Base-by-base conservation (phyloP, 2,329 filamentous ascomycete species). In the Bipolaris sorokiniana region DNA sequence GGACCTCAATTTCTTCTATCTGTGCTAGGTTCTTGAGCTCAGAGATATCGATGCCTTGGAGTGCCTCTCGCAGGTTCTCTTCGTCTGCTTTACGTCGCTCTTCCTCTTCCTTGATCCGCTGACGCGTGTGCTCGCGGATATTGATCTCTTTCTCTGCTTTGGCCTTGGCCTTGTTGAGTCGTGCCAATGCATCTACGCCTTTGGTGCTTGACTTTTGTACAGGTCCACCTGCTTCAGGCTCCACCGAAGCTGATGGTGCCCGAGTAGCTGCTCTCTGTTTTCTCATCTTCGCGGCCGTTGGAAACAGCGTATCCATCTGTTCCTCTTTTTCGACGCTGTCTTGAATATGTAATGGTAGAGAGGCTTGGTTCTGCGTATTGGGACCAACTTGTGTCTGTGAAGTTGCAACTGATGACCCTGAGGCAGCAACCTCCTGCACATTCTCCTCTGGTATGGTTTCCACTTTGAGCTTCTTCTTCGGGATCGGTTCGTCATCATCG, bases 251-350 rank as follows among this genome's bases (percentile, higher is more conserved):
- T 23, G 69, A 69, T n/a, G 62, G 60, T 3, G 62, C 71, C 2
- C 67, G 67, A 18, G 67, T 71, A 48, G 70, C 70, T 49, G 68
- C 64, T 23, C 89, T 87, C 20, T 90, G 88, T n/a, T 88, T 86
- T 74, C 96, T 98, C 71, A 92, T 85, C 5, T 87, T 87, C 26
- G 89, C 87, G 3, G 90, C 88, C 1, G 88, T 91, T 0, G 92
- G 90, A 1, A 93, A 87, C 53, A 97, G 84, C 20, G 84, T 82
- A 13, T 92, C 87, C 73, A 94, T 85, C 7, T 90, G 76, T 42
- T 89, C 84, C 51, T 85, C 59, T 13, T 69, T 67, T 11, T 77
- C 70, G 0, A 68, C 47, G 31, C 74, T 73, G 10, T 78, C 71
- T 10, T 79, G 75, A 76, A 36, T 80, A 75, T 50, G 51, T 76